Percentiles rank a stretch among this genome's conserved stretches.
Conservation (phyloP, 2,329 filamentous ascomycete species). For the Lachnellula subtilissima region DNA sequence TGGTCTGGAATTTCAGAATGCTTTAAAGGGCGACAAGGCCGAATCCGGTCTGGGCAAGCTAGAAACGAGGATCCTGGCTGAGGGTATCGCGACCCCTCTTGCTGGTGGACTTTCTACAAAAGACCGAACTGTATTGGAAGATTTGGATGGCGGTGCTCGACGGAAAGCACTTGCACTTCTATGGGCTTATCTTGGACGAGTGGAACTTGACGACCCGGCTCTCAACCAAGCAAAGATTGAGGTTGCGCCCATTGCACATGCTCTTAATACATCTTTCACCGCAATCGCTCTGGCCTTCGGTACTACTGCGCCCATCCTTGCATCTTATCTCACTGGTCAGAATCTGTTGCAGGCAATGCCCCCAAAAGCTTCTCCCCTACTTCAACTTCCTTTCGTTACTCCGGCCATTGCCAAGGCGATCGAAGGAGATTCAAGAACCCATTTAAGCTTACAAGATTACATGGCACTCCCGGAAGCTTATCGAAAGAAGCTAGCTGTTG, state of each 20-base stretch:
- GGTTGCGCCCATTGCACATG: slow-evolving; percentile 79
- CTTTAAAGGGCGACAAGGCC: slow-evolving; percentile 71
- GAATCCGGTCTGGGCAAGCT: slow-evolving; percentile 78
- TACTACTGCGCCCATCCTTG: slow-evolving; percentile 74
- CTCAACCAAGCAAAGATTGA: slow-evolving; percentile 85
- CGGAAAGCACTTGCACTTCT: slow-evolving; percentile 84
- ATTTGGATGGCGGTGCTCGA: slow-evolving; percentile 72
- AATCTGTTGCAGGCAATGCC: slow-evolving; percentile 84
- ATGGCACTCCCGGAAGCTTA: slow-evolving; percentile 77
- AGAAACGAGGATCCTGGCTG: slow-evolving; percentile 71
- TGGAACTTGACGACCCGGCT: slow-evolving; percentile 73
- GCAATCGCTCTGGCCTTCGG: slow-evolving; percentile 85
- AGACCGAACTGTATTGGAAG: slow-evolving; percentile 71
- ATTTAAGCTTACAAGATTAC: slow-evolving; percentile 78
- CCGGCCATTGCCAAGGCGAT: slow-evolving; percentile 59
- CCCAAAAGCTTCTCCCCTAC: slow-evolving; percentile 77
- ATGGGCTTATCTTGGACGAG: slow-evolving; percentile 90
- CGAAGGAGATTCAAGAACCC: slow-evolving; percentile 70
- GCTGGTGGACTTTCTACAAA: slow-evolving; percentile 61
- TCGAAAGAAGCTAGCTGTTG: slow-evolving; percentile 66
- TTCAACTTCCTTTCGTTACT: slow-evolving; percentile 87
- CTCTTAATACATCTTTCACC: slow-evolving; percentile 79
- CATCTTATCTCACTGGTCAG: slow-evolving; percentile 78
- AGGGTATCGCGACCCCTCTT: slow-evolving; percentile 47
- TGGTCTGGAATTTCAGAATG: slow-evolving; percentile 77